A percentile compares a stretch with the other conserved stretches of the same genome.
Conservation (phyloP, 2,329 filamentous ascomycete genomes). For the Penicillium glabrum region DNA sequence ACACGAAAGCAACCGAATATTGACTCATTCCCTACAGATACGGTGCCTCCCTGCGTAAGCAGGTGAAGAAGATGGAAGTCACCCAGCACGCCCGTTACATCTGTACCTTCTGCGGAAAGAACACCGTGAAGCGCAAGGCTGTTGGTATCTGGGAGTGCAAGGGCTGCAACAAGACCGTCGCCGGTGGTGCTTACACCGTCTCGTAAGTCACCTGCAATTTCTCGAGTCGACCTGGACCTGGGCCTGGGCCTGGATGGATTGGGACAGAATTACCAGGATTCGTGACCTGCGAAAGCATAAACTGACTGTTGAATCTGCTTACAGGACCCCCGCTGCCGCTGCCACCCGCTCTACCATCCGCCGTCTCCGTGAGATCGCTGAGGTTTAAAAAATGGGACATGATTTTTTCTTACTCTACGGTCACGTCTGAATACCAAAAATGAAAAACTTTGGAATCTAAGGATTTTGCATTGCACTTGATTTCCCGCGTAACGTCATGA, state of each 20-base stretch:
- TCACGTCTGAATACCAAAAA: conserved; percentile 40
- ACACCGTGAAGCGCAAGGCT: conserved; percentile 83
- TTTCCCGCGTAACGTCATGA: neutral
- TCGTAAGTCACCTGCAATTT: conserved; percentile 68
- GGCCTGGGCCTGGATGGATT: neutral
- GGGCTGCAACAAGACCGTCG: conserved; percentile 90
- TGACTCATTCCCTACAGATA: conserved; percentile 60
- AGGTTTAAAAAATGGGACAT: conserved; percentile 59
- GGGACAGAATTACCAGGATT: neutral
- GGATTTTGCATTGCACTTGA: conserved; percentile 7
- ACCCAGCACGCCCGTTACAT: conserved; percentile 96
- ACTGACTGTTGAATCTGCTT: conserved; percentile 3
- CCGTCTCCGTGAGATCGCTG: conserved; percentile 94
- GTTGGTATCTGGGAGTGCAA: conserved; percentile 98
- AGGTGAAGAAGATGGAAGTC: conserved; percentile 99
- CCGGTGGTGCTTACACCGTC: conserved; percentile 91
- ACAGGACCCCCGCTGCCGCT: conserved; percentile 85
- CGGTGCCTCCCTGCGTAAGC: conserved; percentile 99
- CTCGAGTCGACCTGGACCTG: neutral
- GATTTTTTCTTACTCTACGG: conserved; percentile 35
- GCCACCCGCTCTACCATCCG: conserved; percentile 95
- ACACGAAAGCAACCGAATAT: conserved; percentile 17
- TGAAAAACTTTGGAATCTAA: conserved; percentile 35
- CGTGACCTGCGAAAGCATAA: neutral
- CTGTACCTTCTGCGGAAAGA: conserved; percentile 99